phyloP scores from a whole-genome alignment of 208 protist genomes.

The Leishmania lainsoni region DNA sequence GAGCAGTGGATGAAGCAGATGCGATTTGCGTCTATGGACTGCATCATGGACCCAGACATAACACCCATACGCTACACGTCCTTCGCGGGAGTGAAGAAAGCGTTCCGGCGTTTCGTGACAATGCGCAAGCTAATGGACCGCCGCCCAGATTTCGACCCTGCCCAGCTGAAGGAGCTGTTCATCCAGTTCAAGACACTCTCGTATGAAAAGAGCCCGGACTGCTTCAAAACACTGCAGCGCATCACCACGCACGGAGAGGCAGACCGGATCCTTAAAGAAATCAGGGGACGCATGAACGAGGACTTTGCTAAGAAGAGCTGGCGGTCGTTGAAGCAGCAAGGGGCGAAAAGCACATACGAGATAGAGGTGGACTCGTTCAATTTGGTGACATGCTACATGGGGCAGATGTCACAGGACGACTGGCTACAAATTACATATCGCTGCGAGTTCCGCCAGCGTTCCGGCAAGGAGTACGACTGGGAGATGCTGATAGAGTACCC shows the following conservation, averaged over 20 bases:
- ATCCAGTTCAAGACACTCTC: conserved; percentile 74
- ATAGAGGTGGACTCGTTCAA: conserved; percentile 87
- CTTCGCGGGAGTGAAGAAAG: conserved; percentile 66
- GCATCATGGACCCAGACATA: conserved; percentile 92
- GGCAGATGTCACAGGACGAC: conserved; percentile 89
- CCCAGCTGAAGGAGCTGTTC: conserved; percentile 75
- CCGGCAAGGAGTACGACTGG: conserved; percentile 63
- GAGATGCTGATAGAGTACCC: conserved; percentile 81
- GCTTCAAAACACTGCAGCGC: conserved; percentile 72
- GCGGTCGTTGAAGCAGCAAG: conserved; percentile 79
- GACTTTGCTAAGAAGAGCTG: conserved; percentile 90
- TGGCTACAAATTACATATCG: conserved; percentile 91
- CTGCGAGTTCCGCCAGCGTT: conserved; percentile 82
- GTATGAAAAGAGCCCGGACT: conserved; percentile 61
- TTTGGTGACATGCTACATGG: conserved; percentile 89
- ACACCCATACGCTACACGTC: conserved; percentile 84
- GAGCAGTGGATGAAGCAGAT: conserved; percentile 94
- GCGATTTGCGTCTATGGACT: conserved; percentile 92
- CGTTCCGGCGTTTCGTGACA: conserved; percentile 83
- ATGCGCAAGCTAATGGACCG: conserved; percentile 88
- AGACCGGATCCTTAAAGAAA: conserved; percentile 81
- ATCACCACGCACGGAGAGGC: conserved; percentile 90
- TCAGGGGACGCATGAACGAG: conserved; percentile 76
- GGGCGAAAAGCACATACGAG: conserved; percentile 68
- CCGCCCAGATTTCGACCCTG: conserved; percentile 78